Base-by-base conservation (phyloP, 2,329 filamentous ascomycete genomes). In the Fusarium sp. region DNA sequence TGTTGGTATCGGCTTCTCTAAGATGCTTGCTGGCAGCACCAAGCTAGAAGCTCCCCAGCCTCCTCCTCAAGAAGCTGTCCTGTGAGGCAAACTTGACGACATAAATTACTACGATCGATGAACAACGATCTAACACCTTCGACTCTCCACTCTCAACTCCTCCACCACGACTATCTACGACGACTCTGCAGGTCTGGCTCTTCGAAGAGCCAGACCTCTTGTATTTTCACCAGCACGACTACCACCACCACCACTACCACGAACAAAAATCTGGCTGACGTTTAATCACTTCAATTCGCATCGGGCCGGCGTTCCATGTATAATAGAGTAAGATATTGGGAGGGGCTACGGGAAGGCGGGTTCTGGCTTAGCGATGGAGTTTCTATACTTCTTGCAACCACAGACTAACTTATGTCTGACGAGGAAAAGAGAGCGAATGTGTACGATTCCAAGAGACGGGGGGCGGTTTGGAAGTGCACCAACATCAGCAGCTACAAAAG, bases 1-100 rank as follows among this genome's bases (percentile, higher is more conserved):
- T 75, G 96, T 98, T 56, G 95, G 95, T 74, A 98, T 99, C 77
- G 94, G 92, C 10, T 95, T 97, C 83, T 92, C 94, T 80, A 90
- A 94, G 80, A 94, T 97, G 91, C 92, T 97, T 87, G 92, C 94
- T 35, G 92, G 94, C 68, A 91, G 90, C 79, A 97, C 93, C 68
- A 91, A 91, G 82, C 83, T 97, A 73, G 93, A 97, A 82, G 89
- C 76, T 54, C 77, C 77, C 23, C 73, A 76, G 60, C 73, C 74
- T 19, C 77, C 76, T 44, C 76, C 75, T n/a, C 75, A 65, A 50
- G 75, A 77, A 55, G 56, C 64, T n/a, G 71, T 70, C 22, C 48
- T 78, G 62, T 78, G 69, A 68, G 53, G 32, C 41, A 32, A 54
- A n/a, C 49, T 46, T 47, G 35, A 66, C 56, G 41, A 63, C 19